A percentile compares a stretch with the other conserved stretches of the same genome.
phyloP scores from a whole-genome alignment of 306 rosid species.

The Lathyrus oleraceus region DNA sequence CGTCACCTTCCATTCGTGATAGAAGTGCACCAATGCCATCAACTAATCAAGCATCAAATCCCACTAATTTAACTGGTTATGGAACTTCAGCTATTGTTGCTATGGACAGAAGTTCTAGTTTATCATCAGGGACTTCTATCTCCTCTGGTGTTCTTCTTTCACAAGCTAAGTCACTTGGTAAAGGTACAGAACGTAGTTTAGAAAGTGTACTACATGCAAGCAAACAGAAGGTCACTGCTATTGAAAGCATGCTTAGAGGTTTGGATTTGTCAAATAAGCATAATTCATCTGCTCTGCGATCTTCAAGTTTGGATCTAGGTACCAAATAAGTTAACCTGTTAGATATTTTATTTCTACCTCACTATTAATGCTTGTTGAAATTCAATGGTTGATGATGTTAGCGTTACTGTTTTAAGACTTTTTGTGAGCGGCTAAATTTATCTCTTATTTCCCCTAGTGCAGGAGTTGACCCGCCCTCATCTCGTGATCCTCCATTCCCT shows the following conservation, averaged over 20 bases:
- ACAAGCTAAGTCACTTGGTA: slow-evolving; percentile 72
- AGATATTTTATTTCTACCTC: slow-evolving; percentile 19
- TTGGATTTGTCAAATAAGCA: slow-evolving; percentile 87
- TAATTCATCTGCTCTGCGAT: slow-evolving; percentile 62
- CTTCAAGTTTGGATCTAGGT: slow-evolving; percentile 99
- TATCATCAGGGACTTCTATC: slow-evolving; percentile 75
- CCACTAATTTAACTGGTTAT: slow-evolving; percentile 81
- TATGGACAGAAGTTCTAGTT: slow-evolving; percentile 89
- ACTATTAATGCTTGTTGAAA: slow-evolving; percentile 29
- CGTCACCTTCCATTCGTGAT: slow-evolving; percentile 92
- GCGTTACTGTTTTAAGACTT: slow-evolving; percentile 29
- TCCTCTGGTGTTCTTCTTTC: slow-evolving; percentile 73
- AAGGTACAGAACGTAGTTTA: slow-evolving; percentile 83
- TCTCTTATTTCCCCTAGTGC: slow-evolving; percentile 88
- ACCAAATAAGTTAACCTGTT: slow-evolving; percentile 49
- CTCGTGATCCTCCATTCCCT: slow-evolving; percentile 99
- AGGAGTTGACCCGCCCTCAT: slow-evolving; percentile 99
- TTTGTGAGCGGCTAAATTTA: slow-evolving; percentile 79
- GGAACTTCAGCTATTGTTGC: slow-evolving; percentile 99
- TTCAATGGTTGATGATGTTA: slow-evolving; percentile 16
- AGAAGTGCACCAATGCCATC: slow-evolving; percentile 62
- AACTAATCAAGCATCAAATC: slow-evolving; percentile 63
- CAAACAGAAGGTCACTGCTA: slow-evolving; percentile 97
- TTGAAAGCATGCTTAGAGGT: slow-evolving; percentile 99
- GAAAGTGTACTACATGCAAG: slow-evolving; percentile 95